phyloP scores from a whole-genome alignment of 805 yeast species.

The Vanderwaltozyma verrucispora region DNA sequence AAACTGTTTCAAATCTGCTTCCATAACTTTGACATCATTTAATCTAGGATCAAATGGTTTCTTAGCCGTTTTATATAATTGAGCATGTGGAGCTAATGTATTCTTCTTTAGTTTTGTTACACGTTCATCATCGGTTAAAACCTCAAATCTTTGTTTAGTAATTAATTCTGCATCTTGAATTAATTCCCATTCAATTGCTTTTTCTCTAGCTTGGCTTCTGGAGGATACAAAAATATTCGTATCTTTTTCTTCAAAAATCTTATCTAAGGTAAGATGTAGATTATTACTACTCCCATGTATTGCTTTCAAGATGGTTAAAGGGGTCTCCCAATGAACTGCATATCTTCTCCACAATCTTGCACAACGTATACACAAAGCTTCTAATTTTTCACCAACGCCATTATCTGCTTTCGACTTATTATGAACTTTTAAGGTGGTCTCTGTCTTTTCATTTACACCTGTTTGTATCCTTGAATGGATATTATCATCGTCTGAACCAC shows the following conservation, averaged over 20 bases:
- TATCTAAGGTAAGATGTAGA: constrained; percentile 8
- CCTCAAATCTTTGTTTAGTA: constrained; percentile 36
- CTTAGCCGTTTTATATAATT: constrained; percentile 13
- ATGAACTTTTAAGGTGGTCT: constrained; percentile 6
- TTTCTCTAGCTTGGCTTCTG: constrained; percentile 21
- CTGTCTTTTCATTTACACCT: constrained; percentile 15
- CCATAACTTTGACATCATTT: constrained; percentile 5
- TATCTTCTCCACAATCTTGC: constrained; percentile 88
- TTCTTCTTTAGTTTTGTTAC: constrained; percentile 14
- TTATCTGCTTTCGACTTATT: constrained; percentile 3
- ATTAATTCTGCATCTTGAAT: constrained; percentile 51
- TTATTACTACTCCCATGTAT: constrained; percentile 16
- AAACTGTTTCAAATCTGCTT: constrained; percentile 9
- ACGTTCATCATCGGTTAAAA: constrained; percentile 10
- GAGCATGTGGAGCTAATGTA: constrained; percentile 14
- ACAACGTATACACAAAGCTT: constrained; percentile 75
- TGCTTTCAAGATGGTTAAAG: constrained; percentile 51
- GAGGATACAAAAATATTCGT: constrained; percentile 8
- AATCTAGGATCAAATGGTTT: constrained; percentile 9
- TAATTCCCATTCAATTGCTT: constrained; percentile 56
- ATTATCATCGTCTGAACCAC: constrained; percentile 24
- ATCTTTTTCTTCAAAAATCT: constrained; percentile 13
- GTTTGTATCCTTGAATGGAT: constrained; percentile 13
- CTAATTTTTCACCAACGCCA: constrained; percentile 23
- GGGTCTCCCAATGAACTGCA: constrained; percentile 79